Base-by-base conservation (phyloP, 2,329 filamentous ascomycete genomes). In the Colletotrichum navitas region DNA sequence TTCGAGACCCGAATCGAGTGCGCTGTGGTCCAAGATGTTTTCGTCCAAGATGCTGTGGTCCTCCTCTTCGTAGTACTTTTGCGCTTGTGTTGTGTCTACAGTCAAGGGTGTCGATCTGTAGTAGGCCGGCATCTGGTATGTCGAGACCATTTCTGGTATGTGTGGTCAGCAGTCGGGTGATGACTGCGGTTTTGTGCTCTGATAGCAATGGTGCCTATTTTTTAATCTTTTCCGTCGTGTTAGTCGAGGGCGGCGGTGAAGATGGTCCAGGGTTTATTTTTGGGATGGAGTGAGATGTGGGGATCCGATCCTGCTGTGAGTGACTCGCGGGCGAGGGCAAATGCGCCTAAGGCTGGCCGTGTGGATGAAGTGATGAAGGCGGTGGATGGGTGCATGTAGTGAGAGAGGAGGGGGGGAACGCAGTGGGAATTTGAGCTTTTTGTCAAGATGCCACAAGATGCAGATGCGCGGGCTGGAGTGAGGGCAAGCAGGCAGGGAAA, bases 41-140 rank as follows among this genome's bases (percentile, higher is more conserved):
- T 91, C 89, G 83, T 91, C 89, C 75, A 91, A 81, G 76, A 89
- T 87, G 80, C 84, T 86, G 75, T 83, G 84, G 79, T 90, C 87
- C 75, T 90, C 88, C 73, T 90, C 88, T 71, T 90, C 88, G 77
- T 89, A 89, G 82, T 85, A 87, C 79, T 89, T 89, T 74, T 87
- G 85, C 65, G 84, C 81, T 76, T 87, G 83, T 67, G 79, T 82
- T 73, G 87, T 88, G 79, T 89, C 87, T 79, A 89, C 84, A 62
- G 84, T 84, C 78, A 89, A 79, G 75, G 84, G 82, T 73, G 83
- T 81, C 77, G 83, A 79, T 79, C 85, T 83, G 81, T 86, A 89
- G 77, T 82, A 88, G 72, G 83, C 78, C 78, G 85, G 85, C 84
- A 87, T 86, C 76, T 81, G 81, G 78, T 84, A 86, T 78, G 84